A percentile compares a stretch with the other conserved stretches of the same genome.
Evolutionary conservation across 352 stramenopile genomes (phyloP).

Genomic region (Globisporangium solare): DNA sequence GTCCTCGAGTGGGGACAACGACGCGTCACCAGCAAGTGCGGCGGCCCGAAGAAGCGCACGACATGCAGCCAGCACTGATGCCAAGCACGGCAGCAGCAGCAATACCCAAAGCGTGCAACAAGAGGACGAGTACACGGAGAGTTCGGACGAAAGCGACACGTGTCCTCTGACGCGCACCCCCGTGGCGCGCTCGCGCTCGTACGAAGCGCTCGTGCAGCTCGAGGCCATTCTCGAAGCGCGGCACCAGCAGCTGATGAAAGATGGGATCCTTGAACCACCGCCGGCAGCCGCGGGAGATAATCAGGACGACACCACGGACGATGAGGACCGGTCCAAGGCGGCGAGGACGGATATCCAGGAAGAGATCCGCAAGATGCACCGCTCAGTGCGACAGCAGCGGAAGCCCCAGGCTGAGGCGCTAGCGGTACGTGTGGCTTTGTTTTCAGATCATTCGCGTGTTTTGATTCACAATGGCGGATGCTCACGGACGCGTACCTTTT

Average conservation of each 20-base stretch:
- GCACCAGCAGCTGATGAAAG: conserved; percentile 61
- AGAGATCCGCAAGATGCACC: conserved; percentile 29
- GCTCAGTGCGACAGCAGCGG: conserved; percentile 9
- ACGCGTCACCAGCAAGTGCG: background rate
- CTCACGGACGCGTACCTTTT: too few species aligned
- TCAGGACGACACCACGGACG: background rate
- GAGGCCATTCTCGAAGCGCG: conserved; percentile 70
- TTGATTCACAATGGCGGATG: too few species aligned
- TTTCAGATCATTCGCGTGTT: too few species aligned
- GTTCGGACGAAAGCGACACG: conserved; percentile 4
- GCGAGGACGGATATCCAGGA: conserved; percentile 14
- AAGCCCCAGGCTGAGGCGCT: background rate
- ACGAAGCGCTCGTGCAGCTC: conserved; percentile 69
- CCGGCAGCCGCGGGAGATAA: background rate
- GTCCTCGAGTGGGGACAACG: background rate
- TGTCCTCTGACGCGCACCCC: background rate
- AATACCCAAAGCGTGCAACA: background rate
- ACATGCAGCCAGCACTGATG: background rate
- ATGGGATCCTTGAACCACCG: conserved; percentile 22
- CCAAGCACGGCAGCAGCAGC: conserved; percentile 1
- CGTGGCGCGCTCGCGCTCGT: conserved; percentile 50
- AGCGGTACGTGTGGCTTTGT: background rate
- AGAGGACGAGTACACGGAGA: conserved; percentile 13
- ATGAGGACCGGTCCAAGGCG: background rate
- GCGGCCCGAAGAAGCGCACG: background rate